Conservation (phyloP, 441 rosid species). For the Isatis lusitanica region DNA sequence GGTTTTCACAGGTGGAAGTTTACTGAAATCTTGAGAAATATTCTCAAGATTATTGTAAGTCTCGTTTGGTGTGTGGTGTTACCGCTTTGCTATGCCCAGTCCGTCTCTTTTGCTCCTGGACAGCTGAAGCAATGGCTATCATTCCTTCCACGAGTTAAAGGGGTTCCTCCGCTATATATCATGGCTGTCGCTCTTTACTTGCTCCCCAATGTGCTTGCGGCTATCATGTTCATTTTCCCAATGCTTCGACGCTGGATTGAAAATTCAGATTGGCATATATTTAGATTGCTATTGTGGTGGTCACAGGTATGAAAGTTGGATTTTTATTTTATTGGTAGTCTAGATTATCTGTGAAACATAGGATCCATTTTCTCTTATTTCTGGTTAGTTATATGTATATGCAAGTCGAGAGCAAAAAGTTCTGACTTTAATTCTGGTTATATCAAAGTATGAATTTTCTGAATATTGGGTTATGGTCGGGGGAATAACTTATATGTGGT, state of each 20-base stretch:
- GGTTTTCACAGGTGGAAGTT: slow-evolving; percentile 93
- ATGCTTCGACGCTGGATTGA: slow-evolving; percentile 98
- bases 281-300: slow-evolving; percentile 97
- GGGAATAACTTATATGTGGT: slow-evolving; percentile 1
- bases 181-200: slow-evolving; percentile 78
- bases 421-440: background rate
- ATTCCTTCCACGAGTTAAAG: slow-evolving; percentile 62
- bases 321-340: slow-evolving; percentile 1
- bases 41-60: slow-evolving; percentile 77
- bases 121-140: slow-evolving; percentile 47
- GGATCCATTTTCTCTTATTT: slow-evolving; percentile 7
- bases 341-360: background rate
- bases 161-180: slow-evolving; percentile 75
- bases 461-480: slow-evolving; percentile 10
- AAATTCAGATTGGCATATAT: slow-evolving; percentile 91
- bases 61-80: slow-evolving; percentile 79
- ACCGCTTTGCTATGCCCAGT: slow-evolving; percentile 70
- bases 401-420: slow-evolving; percentile 5
- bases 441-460: slow-evolving; percentile 2
- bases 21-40: slow-evolving; percentile 70
- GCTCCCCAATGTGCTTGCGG: slow-evolving; percentile 77
- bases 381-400: slow-evolving; percentile 6
- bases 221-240: slow-evolving; percentile 83
- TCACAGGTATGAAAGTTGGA: slow-evolving; percentile 66
- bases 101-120: slow-evolving; percentile 50